Evolutionary conservation across 768 basidiomycete species (phyloP), one percentile per base, ranked within the genome.

Genomic region (Leccinum longicurvipes): DNA sequence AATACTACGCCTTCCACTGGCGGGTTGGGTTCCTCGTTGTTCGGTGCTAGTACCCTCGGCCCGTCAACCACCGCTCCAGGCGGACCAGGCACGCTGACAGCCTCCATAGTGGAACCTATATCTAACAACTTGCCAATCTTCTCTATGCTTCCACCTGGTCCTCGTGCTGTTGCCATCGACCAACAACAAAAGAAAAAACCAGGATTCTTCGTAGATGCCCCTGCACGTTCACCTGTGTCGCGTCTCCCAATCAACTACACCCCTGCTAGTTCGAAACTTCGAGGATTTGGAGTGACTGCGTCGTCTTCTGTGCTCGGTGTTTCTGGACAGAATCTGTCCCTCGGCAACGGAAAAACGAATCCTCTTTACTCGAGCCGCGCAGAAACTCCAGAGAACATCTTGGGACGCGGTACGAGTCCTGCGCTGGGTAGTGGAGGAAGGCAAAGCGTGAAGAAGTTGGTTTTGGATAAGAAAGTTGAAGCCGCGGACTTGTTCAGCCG

Each of bases 371-470:
- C 87, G 32, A 83, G 74, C 61, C 77, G 76, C 58, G 69, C 74
- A 23, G 80, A 85, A 49, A 54, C n/a, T 45, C 78, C 88, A 4
- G 90, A 93, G 57, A 75, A 79, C 0, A 83, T 90, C 63, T 56
- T 87, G 54, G 79, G 77, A 44, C 68, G 72, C 9, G 82, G 81
- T 53, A 74, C 80, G 10, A 85, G 82, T 59, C 84, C 86, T 1
- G 76, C 83, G 4, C 70, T 91, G 48, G 89, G 89, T 6, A 87
- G 81, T 63, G 89, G 83, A 42, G 77, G 73, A 56, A 78, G 86
- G 53, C 83, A 87, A 55, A 96, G 92, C 67, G 91, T 96, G 55
- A 98, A 98, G 77, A 96, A 96, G 67, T 80, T 98, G 55, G 86
- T 93, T 34, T 69, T 97, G 58, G 89, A 93, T 66, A 93, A 90